Conservation (phyloP, 345 rosid species). For the Boechera divaricarpa region DNA sequence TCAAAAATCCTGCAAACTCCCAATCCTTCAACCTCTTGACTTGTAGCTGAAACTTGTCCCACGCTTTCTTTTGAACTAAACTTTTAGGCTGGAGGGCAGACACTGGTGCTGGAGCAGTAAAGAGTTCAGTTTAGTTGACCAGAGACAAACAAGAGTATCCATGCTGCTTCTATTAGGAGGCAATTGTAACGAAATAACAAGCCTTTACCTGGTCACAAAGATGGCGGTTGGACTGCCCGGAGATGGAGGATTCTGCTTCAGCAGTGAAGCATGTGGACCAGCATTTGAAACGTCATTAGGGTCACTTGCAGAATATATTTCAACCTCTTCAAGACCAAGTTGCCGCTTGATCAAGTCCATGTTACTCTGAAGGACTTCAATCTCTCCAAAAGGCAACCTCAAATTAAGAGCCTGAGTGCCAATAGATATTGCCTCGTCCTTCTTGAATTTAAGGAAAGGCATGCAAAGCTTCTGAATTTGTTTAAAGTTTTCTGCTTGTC, state of each 20-base stretch:
- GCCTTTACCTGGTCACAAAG: constrained; percentile 59
- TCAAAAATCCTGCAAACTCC: constrained; percentile 23
- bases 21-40: constrained; percentile 22
- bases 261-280: constrained; percentile 55
- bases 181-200: neutral
- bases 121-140: neutral
- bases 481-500: constrained; percentile 65
- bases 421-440: constrained; percentile 69
- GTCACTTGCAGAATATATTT: constrained; percentile 57
- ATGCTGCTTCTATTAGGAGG: constrained; percentile 5
- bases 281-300: constrained; percentile 57
- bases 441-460: constrained; percentile 93
- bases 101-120: neutral
- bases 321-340: constrained; percentile 68
- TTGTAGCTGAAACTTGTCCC: constrained; percentile 26
- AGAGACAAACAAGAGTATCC: neutral
- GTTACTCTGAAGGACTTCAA: constrained; percentile 77
- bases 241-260: constrained; percentile 75
- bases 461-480: constrained; percentile 73
- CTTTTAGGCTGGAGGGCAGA: constrained; percentile 13
- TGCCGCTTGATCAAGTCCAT: constrained; percentile 79
- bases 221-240: constrained; percentile 90
- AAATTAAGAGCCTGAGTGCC: constrained; percentile 80
- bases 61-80: constrained; percentile 12
- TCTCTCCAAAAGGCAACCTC: constrained; percentile 85